Evolutionary conservation across 345 rosid species (phyloP).

Genomic region (Syzygium oleosum): DNA sequence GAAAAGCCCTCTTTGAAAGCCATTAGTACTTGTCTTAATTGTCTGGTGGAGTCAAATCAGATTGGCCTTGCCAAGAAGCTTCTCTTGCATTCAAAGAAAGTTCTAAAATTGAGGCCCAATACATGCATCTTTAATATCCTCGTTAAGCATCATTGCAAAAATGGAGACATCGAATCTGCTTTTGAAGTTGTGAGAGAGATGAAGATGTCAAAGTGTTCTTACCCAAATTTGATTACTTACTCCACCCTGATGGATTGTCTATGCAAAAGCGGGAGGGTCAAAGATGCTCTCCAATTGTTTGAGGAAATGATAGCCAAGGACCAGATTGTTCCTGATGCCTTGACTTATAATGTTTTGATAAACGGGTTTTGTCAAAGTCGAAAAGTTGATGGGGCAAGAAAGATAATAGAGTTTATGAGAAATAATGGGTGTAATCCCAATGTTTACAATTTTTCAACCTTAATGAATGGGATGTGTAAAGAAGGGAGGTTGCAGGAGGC

Average conservation of each 20-base stretch:
- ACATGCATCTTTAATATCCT: constrained; percentile 88
- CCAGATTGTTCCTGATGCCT: constrained; percentile 66
- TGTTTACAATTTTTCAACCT: constrained; percentile 42
- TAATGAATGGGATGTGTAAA: constrained; percentile 22
- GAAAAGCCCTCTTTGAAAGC: constrained; percentile 79
- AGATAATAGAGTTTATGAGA: constrained; percentile 79
- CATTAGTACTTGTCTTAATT: constrained; percentile 80
- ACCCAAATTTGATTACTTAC: constrained; percentile 16
- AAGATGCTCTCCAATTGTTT: constrained; percentile 20
- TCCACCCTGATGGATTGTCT: constrained; percentile 31
- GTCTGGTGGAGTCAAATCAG: constrained; percentile 58
- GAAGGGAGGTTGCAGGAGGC: constrained; percentile 23
- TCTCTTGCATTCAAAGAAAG: constrained; percentile 36
- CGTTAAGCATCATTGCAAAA: constrained; percentile 75
- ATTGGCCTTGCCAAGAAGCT: constrained; percentile 38
- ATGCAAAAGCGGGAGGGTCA: constrained; percentile 13
- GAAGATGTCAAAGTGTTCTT: constrained; percentile 25
- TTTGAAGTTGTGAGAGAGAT: constrained; percentile 22
- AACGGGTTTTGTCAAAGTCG: constrained; percentile 68
- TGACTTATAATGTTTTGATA: constrained; percentile 64
- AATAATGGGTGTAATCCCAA: constrained; percentile 53
- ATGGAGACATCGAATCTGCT: constrained; percentile 29
- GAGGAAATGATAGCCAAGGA: constrained; percentile 23
- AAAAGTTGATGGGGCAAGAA: constrained; percentile 63
- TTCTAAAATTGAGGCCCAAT: constrained; percentile 53